phyloP scores from a whole-genome alignment of 2,329 filamentous ascomycete species.

The Neoascochyta sp. region DNA sequence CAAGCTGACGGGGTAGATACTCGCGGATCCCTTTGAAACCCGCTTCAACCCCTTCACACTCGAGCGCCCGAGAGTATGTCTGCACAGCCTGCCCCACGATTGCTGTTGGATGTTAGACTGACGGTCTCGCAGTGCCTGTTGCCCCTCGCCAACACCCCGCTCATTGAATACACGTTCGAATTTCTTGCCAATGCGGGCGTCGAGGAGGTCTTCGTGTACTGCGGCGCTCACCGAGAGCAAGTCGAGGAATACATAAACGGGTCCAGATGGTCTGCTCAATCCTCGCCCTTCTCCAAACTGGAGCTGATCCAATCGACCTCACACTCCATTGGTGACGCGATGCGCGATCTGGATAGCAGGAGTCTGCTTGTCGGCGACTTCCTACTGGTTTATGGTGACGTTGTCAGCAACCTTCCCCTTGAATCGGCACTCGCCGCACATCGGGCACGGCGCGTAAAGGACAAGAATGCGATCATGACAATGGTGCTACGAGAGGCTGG shows the following conservation, averaged over 20 bases:
- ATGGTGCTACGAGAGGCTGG: conserved; percentile 82
- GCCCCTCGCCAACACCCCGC: conserved; percentile 84
- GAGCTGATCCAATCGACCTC: conserved; percentile 86
- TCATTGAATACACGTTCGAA: conserved; percentile 97
- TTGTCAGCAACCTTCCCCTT: conserved; percentile 86
- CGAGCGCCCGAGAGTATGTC: conserved; percentile 76
- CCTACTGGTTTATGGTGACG: conserved; percentile 84
- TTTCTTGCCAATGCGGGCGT: conserved; percentile 94
- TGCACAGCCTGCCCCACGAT: neutral
- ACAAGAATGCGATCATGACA: conserved; percentile 97
- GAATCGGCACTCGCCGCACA: conserved; percentile 74
- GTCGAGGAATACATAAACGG: conserved; percentile 79
- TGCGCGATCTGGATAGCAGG: conserved; percentile 87
- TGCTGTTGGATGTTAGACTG: conserved; percentile 11
- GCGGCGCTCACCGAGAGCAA: conserved; percentile 78
- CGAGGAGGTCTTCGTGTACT: conserved; percentile 91
- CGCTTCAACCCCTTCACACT: conserved; percentile 86
- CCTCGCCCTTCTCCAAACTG: conserved; percentile 75
- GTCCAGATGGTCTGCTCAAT: conserved; percentile 70
- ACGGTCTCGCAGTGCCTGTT: conserved; percentile 69
- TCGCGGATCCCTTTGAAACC: conserved; percentile 93
- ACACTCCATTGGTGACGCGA: conserved; percentile 84
- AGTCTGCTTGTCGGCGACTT: conserved; percentile 87
- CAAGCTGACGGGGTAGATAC: conserved; percentile 55
- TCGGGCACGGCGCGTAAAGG: conserved; percentile 71